Percentiles rank a stretch among this genome's conserved stretches.
Conservation (phyloP, 2,329 filamentous ascomycete species). For the Alternaria sp. region DNA sequence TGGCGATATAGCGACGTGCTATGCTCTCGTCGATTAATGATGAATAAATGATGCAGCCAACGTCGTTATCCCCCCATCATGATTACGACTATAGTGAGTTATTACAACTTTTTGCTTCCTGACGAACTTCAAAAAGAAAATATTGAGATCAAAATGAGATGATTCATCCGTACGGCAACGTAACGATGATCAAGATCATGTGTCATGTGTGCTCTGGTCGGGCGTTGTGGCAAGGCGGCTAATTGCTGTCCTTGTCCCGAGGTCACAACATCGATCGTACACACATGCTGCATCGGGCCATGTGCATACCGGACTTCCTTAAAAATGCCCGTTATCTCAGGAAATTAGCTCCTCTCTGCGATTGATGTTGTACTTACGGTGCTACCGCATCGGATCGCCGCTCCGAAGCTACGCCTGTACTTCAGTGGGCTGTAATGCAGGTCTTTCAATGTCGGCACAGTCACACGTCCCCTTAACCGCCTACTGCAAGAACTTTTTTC, state of each 20-base stretch:
- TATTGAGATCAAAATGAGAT: too few relatives aligned
- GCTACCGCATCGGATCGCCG: neutral
- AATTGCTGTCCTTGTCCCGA: neutral
- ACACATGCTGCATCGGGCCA: neutral
- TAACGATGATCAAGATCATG: too few relatives aligned
- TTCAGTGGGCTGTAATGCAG: neutral
- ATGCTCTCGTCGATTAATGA: neutral
- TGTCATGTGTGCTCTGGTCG: neutral
- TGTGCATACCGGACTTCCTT: neutral
- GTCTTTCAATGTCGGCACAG: neutral
- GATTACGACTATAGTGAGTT: too few relatives aligned
- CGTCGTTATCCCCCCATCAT: too few relatives aligned
- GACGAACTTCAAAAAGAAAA: too few relatives aligned
- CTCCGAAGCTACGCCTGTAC: constrained; percentile 1
- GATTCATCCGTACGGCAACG: too few relatives aligned
- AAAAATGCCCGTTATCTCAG: neutral
- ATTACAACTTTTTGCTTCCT: too few relatives aligned
- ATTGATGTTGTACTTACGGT: neutral
- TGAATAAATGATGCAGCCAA: too few relatives aligned
- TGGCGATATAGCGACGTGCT: neutral
- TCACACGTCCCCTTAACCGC: neutral
- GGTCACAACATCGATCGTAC: neutral
- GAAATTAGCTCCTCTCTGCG: neutral
- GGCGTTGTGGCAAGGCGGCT: neutral
- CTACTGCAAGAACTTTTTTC: neutral